Evolutionary conservation across 768 basidiomycete genomes (phyloP), one percentile per base, ranked within the genome.

Genomic region (Mycena amicta): DNA sequence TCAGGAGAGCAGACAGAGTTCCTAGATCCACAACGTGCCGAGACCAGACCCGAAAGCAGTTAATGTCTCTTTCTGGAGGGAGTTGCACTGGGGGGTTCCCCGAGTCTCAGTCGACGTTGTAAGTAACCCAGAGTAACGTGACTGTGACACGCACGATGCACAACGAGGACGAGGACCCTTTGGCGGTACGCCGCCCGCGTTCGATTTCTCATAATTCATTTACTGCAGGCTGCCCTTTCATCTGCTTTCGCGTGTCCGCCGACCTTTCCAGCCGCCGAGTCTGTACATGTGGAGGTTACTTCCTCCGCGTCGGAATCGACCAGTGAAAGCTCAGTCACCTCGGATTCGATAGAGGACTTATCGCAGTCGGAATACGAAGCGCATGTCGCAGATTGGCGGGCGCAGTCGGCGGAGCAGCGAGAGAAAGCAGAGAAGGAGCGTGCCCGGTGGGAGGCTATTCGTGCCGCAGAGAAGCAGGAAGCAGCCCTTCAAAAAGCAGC

Each of bases 361-460:
- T 90, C 88, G 88, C 86, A 88, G 66, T 72, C 73, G 16, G 80
- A 86, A 66, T 90, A 92, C 68, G 86, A 92, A 51, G 74, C 82
- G 1, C 87, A 90, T 41, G 76, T 90, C 12, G 77, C 80, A 51
- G 73, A 78, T 55, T 94, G 92, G 92, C 86, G 87, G 39, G 82
- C 82, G 23, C 83, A 86, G 65, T 88, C 86, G 37, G 87, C 90
- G 28, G 83, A 83, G 59, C 86, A 86, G 43, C 86, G 90, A 52
- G 77, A 83, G 68, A 91, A 87, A 69, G 88, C 90, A 8, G 91
- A 92, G 75, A 80, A 78, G 60, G 84, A 86, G 70, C 87, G 91
- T 11, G 80, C 80, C 41, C 78, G 80, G 60, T 93, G 89, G 90
- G 90, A 90, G 68, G 75, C 76, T 16, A 75, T 88, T 49, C 82